Conservation (phyloP, 768 basidiomycete species). For the Tylopilus intermedius region DNA sequence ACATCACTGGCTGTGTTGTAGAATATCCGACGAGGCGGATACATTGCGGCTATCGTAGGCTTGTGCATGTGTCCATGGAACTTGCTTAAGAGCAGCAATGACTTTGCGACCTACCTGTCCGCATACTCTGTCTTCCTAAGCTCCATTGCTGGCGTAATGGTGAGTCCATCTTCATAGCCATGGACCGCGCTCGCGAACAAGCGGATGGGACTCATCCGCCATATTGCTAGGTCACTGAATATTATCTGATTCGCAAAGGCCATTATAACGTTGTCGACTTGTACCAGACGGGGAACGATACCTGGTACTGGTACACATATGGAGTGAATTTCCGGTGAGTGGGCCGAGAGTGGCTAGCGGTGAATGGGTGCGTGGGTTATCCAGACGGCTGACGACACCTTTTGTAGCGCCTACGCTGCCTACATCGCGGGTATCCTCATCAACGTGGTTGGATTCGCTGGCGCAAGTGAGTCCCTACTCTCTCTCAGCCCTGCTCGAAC, state of each 20-base stretch:
- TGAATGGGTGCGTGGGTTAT: not conserved
- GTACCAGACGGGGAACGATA: conserved; percentile 50
- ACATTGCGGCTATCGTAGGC: conserved; percentile 74
- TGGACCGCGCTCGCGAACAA: not conserved
- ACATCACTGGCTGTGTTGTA: conserved; percentile 18
- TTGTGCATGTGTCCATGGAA: conserved; percentile 77
- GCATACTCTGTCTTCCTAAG: conserved; percentile 79
- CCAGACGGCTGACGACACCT: not conserved
- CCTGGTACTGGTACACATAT: conserved; percentile 73
- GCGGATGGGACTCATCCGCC: not conserved
- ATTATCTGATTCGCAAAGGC: conserved; percentile 67
- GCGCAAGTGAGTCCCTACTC: conserved; percentile 48
- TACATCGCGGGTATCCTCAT: conserved; percentile 74
- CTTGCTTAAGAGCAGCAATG: conserved; percentile 64
- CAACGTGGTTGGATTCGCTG: conserved; percentile 78
- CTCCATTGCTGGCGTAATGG: conserved; percentile 80
- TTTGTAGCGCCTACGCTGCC: conserved; percentile 53
- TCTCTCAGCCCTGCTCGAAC: not conserved
- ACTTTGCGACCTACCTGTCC: conserved; percentile 76
- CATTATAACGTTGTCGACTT: conserved; percentile 70
- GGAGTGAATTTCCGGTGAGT: conserved; percentile 66
- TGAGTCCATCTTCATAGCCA: conserved; percentile 23
- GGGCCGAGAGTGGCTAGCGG: not conserved
- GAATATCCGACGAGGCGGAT: conserved; percentile 84
- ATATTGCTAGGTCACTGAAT: conserved; percentile 59